Percentiles rank a stretch among this genome's conserved stretches.
phyloP scores from a whole-genome alignment of 2,329 filamentous ascomycete species.

The Plectosphaerella plurivora region DNA sequence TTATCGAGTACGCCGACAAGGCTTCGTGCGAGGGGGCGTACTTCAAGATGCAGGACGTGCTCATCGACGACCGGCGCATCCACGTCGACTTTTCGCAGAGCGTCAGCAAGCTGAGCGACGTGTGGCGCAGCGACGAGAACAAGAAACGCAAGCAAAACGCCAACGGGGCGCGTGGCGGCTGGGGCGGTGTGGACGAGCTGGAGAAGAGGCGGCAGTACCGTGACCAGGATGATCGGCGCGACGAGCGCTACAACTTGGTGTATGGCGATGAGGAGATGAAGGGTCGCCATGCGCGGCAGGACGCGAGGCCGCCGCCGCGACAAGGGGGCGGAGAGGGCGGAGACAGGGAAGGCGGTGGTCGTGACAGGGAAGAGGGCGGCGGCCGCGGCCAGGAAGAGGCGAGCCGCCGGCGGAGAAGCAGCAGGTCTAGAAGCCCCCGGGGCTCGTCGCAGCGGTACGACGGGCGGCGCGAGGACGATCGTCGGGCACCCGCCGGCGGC shows the following conservation, averaged over 20 bases:
- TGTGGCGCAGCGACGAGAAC: constrained; percentile 84
- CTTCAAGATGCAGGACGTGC: constrained; percentile 96
- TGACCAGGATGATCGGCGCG: constrained; percentile 48
- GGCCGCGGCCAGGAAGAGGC: constrained; percentile 7
- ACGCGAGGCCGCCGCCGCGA: not conserved
- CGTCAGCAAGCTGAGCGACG: constrained; percentile 80
- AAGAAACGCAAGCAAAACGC: constrained; percentile 59
- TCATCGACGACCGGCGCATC: constrained; percentile 96
- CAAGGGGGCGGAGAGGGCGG: not conserved
- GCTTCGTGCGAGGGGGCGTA: constrained; percentile 91
- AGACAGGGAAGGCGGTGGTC: not conserved
- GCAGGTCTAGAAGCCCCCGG: constrained; percentile 38
- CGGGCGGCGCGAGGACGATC: constrained; percentile 14
- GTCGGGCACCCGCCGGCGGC: constrained; percentile 15
- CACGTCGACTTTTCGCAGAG: constrained; percentile 99
- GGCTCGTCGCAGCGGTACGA: constrained; percentile 6
- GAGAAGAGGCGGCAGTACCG: constrained; percentile 91
- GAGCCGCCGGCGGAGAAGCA: constrained; percentile 17
- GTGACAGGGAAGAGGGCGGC: constrained; percentile 4
- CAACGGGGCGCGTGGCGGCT: constrained; percentile 63
- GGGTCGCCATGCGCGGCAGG: constrained; percentile 36
- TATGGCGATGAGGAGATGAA: constrained; percentile 70
- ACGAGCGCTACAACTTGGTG: constrained; percentile 68
- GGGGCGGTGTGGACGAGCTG: constrained; percentile 82
- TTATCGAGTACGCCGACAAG: constrained; percentile 94